Conservation (phyloP, 495 filamentous ascomycete species). For the Penicillium chermesinum region DNA sequence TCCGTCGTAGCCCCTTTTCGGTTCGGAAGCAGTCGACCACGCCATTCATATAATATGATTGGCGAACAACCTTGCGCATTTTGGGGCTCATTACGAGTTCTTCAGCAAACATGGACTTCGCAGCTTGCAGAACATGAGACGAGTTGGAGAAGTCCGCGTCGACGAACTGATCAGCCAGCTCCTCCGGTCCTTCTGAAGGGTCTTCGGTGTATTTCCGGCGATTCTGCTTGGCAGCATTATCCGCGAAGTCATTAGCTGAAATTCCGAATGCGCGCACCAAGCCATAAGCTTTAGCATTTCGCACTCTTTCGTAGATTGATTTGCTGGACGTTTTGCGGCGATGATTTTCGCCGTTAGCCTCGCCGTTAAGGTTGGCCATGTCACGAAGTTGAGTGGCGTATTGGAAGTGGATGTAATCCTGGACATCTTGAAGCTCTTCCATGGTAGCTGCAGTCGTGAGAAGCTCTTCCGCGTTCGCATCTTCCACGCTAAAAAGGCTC, state of each 20-base stretch:
- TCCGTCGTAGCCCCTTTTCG: conserved; percentile 88
- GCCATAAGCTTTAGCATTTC: conserved; percentile 69
- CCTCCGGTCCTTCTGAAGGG: conserved; percentile 65
- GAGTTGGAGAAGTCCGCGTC: conserved; percentile 74
- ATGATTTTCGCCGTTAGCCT: conserved; percentile 46
- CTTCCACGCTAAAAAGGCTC: conserved; percentile 40
- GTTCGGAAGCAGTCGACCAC: conserved; percentile 82
- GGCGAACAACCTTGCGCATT: conserved; percentile 81
- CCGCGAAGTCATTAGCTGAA: conserved; percentile 76
- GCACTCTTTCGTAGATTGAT: conserved; percentile 75
- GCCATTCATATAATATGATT: conserved; percentile 74
- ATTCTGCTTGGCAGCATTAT: conserved; percentile 73
- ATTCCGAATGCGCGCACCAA: conserved; percentile 89
- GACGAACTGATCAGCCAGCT: conserved; percentile 72
- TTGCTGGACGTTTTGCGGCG: conserved; percentile 73
- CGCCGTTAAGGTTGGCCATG: conserved; percentile 53
- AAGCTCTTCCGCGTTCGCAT: conserved; percentile 70
- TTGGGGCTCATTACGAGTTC: conserved; percentile 83
- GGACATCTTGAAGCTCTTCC: conserved; percentile 92
- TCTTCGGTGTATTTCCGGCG: conserved; percentile 81
- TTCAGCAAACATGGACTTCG: conserved; percentile 83
- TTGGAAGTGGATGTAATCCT: conserved; percentile 95
- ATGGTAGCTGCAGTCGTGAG: conserved; percentile 68
- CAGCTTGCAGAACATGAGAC: conserved; percentile 67
- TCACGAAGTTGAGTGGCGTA: conserved; percentile 82